These are phyloP conservation scores for Fusarium ambrosium DNA, from an alignment of 2,329 filamentous ascomycete genomes.

Conservation along the genomic window DNA sequence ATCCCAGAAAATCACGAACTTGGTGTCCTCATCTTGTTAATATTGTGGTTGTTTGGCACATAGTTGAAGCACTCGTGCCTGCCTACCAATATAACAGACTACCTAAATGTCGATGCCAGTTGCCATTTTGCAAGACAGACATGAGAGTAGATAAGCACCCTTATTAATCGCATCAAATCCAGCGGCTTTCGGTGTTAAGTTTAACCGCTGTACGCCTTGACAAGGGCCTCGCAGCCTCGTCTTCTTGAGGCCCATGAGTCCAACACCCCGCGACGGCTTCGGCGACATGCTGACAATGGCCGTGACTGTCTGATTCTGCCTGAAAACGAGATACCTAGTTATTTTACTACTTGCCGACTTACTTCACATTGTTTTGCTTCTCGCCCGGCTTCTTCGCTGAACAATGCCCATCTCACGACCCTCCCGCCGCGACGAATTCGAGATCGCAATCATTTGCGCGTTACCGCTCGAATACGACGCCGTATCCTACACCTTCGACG, in stretches of 20 bases:
- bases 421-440: not conserved
- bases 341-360: no score
- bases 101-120: not conserved
- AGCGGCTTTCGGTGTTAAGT: not conserved
- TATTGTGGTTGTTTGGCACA: no score
- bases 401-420: not conserved
- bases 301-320: not conserved
- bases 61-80: no score
- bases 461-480: constrained; percentile 47
- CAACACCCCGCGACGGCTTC: not conserved
- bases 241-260: not conserved
- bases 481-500: constrained; percentile 41
- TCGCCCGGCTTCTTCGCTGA: not conserved
- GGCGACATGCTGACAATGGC: not conserved
- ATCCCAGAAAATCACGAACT: no score
- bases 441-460: constrained; percentile 40
- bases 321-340: not conserved
- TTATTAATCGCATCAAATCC: not conserved
- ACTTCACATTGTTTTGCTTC: not conserved
- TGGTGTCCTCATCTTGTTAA: no score
- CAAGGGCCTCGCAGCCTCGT: not conserved
- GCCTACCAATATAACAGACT: no score
- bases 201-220: not conserved
- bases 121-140: not conserved
- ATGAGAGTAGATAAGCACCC: not conserved